Base-by-base conservation (phyloP, 2,329 filamentous ascomycete species). In the Colletotrichum musae region DNA sequence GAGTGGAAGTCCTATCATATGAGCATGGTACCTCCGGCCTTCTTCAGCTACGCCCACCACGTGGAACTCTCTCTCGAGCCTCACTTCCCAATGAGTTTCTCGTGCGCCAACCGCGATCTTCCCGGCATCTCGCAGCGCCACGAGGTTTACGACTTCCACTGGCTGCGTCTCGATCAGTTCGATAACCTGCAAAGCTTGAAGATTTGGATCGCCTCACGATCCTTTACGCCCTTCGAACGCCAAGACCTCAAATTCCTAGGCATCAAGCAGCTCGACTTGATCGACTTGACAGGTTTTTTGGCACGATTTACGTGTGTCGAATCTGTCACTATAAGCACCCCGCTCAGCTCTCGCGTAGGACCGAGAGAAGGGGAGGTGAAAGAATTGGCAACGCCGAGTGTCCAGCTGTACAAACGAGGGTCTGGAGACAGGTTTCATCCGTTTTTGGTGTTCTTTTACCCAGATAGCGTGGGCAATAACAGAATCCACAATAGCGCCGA, bases 101-200 rank as follows among this genome's bases (percentile, higher is more conserved):
- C 28, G 15, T 68, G 65, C 32, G 54, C 16, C 10, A 45, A 58
- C 1, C 10, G n/a, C 21, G 45, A 32, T 5, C 24, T 64, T 15
- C n/a, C 43, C 6, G 24, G 41, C 3, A 26, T 58, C 4, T 6
- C 26, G 4, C 43, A 32, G 5, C 47, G 16, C n/a, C 65, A 64
- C 47, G 45, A 41, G 12, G 60, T 24, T 1, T 58, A 68, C 36
- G 60, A 64, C 47, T 64, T 68, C 16, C 60, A 68, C 47, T 68
- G 53, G 65, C 53, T 64, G 4, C 60, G 45, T 2, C 16, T 68
- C 3, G 32, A 36, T 9, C 13, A 58, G 6, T 58, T 54, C 7
- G 26, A 36, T 16, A 41, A 28, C 13, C 24, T 56, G 2, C 5
- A 52, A 24, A 50, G 51, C n/a, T 2, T 68, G 0, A 10, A 36